phyloP scores from a whole-genome alignment of 306 rosid genomes.

The Boehmeria nivea region DNA sequence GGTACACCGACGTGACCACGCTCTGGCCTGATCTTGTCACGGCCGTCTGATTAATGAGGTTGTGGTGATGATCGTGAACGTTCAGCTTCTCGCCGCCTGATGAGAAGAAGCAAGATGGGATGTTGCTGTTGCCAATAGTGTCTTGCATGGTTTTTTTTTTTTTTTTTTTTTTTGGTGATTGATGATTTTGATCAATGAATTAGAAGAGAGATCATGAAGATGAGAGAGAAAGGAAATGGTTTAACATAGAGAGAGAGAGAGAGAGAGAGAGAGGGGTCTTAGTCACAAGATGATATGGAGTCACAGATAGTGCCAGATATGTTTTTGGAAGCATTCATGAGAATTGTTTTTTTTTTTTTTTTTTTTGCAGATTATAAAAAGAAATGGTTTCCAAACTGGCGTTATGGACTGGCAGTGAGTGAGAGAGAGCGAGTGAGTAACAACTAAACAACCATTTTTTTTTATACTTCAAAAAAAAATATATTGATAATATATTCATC shows the following conservation, averaged over 20 bases:
- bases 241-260: slow-evolving; percentile 29
- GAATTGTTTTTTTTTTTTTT: neutral
- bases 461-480: neutral
- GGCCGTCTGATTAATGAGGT: slow-evolving; percentile 28
- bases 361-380: no score
- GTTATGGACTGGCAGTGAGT: slow-evolving; percentile 51
- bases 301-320: slow-evolving; percentile 51
- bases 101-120: slow-evolving; percentile 70
- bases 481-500: neutral
- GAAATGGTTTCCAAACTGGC: slow-evolving; percentile 66
- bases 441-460: slow-evolving; percentile 6
- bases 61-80: slow-evolving; percentile 8
- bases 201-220: slow-evolving; percentile 11
- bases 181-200: slow-evolving; percentile 24
- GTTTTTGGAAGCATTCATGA: slow-evolving; percentile 47
- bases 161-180: neutral
- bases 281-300: slow-evolving; percentile 40
- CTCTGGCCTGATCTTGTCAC: slow-evolving; percentile 78
- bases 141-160: neutral
- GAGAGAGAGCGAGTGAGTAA: slow-evolving; percentile 51
- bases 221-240: slow-evolving; percentile 16
- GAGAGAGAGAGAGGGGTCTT: slow-evolving; percentile 36
- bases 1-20: slow-evolving; percentile 56
- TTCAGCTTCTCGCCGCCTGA: slow-evolving; percentile 38
- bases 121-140: slow-evolving; percentile 15